phyloP scores from a whole-genome alignment of 768 basidiomycete species.

The Xerocomellus amylosporus region DNA sequence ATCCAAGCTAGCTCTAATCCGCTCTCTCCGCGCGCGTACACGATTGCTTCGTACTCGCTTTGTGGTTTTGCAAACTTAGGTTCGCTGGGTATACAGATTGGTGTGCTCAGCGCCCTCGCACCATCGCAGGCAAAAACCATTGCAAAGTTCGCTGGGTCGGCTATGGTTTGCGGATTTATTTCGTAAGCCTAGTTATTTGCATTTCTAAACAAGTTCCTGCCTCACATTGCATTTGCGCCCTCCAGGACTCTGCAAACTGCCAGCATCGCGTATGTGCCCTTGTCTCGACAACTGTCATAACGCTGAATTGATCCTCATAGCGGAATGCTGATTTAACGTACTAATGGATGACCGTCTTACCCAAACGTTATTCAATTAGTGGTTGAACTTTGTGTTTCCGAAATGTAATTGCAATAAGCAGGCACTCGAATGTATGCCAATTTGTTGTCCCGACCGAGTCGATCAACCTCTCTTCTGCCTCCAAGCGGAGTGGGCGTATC shows the following conservation, averaged over 20 bases:
- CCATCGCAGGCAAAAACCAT: slow-evolving; percentile 70
- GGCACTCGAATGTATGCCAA: not conserved
- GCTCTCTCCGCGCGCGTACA: slow-evolving; percentile 70
- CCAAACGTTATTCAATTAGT: not conserved
- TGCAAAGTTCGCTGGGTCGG: slow-evolving; percentile 62
- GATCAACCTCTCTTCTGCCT: not conserved
- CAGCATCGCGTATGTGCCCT: slow-evolving; percentile 50
- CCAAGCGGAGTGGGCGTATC: not conserved
- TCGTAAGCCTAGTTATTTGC: slow-evolving; percentile 30
- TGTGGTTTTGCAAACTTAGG: slow-evolving; percentile 91
- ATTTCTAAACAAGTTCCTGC: not conserved
- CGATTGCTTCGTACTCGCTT: slow-evolving; percentile 82
- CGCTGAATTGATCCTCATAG: slow-evolving; percentile 31
- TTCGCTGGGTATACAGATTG: slow-evolving; percentile 83
- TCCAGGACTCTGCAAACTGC: slow-evolving; percentile 53
- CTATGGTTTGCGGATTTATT: slow-evolving; percentile 70
- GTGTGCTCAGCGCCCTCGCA: slow-evolving; percentile 68
- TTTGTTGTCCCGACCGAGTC: not conserved
- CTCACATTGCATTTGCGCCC: not conserved
- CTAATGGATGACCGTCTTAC: slow-evolving; percentile 9
- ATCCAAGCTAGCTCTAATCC: slow-evolving; percentile 51
- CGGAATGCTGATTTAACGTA: slow-evolving; percentile 45
- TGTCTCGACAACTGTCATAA: not conserved
- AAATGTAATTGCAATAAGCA: not conserved
- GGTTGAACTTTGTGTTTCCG: not conserved